These are phyloP conservation scores for Phytophthora kernoviae DNA, from an alignment of 352 stramenopile genomes.

Conservation along the genomic window DNA sequence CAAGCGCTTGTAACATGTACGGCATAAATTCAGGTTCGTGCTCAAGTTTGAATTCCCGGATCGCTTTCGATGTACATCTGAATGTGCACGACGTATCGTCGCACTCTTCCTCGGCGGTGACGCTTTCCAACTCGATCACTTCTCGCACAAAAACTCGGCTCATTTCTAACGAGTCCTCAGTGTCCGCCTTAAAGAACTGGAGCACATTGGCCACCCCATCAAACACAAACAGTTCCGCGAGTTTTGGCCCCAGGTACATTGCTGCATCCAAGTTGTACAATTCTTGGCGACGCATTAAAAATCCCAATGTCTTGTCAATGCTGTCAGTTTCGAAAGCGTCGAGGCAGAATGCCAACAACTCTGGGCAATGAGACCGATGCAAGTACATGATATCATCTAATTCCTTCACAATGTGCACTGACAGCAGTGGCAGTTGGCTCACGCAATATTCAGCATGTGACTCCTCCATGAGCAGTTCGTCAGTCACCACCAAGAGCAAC, in stretches of 20 bases:
- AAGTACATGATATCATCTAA: slow-evolving; percentile 64
- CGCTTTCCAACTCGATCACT: slow-evolving; percentile 67
- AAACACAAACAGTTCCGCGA: slow-evolving; percentile 66
- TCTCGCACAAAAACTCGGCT: slow-evolving; percentile 63
- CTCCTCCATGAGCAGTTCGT: slow-evolving; percentile 35
- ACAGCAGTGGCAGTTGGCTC: slow-evolving; percentile 52
- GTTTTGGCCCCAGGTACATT: slow-evolving; percentile 50
- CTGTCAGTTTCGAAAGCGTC: slow-evolving; percentile 67
- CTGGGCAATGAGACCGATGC: slow-evolving; percentile 44
- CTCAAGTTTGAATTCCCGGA: slow-evolving; percentile 67
- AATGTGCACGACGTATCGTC: slow-evolving; percentile 32
- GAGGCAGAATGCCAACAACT: slow-evolving; percentile 60
- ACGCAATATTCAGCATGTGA: slow-evolving; percentile 65
- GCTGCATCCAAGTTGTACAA: slow-evolving; percentile 58
- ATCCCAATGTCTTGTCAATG: slow-evolving; percentile 72
- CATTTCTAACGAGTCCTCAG: slow-evolving; percentile 51
- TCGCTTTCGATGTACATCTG: slow-evolving; percentile 44
- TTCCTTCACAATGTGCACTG: slow-evolving; percentile 76
- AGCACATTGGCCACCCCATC: slow-evolving; percentile 53
- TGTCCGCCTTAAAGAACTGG: slow-evolving; percentile 65
- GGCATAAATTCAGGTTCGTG: slow-evolving; percentile 74
- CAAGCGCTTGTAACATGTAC: slow-evolving; percentile 45
- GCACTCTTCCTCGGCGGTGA: slow-evolving; percentile 31
- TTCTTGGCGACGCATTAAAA: slow-evolving; percentile 52
- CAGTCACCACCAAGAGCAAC: slow-evolving; percentile 57